Conservation (phyloP, 805 yeast species). For the Yamadazyma sp. region DNA sequence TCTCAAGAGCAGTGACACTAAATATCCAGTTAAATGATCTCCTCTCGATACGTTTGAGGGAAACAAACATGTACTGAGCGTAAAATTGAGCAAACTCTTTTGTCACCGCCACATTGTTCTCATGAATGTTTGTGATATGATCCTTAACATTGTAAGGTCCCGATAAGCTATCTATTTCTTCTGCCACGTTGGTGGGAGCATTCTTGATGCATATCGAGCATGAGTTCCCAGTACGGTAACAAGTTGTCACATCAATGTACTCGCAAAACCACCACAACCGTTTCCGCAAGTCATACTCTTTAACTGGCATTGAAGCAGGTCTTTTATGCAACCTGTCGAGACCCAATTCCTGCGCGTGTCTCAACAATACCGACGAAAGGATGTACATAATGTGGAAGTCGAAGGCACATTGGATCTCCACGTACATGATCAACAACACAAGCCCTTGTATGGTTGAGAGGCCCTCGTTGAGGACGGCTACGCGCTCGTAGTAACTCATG, state of each 20-base stretch:
- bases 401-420: slow-evolving; percentile 25
- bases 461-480: slow-evolving; percentile 49
- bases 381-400: slow-evolving; percentile 28
- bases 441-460: slow-evolving; percentile 49
- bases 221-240: slow-evolving; percentile 31
- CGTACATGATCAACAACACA: slow-evolving; percentile 42
- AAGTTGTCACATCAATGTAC: slow-evolving; percentile 25
- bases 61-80: slow-evolving; percentile 15
- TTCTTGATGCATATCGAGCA: slow-evolving; percentile 26
- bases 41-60: slow-evolving; percentile 27
- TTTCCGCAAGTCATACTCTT: slow-evolving; percentile 18
- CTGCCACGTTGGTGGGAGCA: slow-evolving; percentile 13
- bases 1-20: slow-evolving; percentile 20
- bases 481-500: slow-evolving; percentile 51
- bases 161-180: background rate
- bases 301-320: slow-evolving; percentile 3
- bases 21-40: slow-evolving; percentile 25
- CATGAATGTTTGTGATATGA: slow-evolving; percentile 14
- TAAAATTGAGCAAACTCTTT: slow-evolving; percentile 25
- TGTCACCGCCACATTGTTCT: slow-evolving; percentile 18
- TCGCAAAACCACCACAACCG: slow-evolving; percentile 33
- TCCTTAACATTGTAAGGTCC: slow-evolving; percentile 4
- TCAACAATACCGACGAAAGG: slow-evolving; percentile 25
- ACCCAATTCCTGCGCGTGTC: slow-evolving; percentile 33
- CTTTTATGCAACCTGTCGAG: slow-evolving; percentile 19